Evolutionary conservation across 176 grass and related monocot genomes (phyloP).

Genomic region (Dendrocalamus sinicus): DNA sequence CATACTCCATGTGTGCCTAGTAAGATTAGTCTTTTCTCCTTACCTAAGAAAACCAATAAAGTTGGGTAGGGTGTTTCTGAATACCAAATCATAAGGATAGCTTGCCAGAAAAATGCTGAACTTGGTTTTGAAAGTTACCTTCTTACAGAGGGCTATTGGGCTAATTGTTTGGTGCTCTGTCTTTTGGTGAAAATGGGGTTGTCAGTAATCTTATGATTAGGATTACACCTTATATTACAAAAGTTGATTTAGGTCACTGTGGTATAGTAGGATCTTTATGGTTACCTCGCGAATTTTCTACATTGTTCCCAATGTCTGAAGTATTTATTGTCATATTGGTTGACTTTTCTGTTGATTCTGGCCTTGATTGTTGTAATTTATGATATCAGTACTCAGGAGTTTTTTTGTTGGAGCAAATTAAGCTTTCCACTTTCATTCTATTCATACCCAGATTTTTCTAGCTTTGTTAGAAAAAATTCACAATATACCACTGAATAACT

Average conservation of each 20-base stretch:
- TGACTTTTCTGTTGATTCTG: constrained; percentile 14
- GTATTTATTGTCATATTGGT: neutral
- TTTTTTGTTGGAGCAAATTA: neutral
- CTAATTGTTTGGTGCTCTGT: neutral
- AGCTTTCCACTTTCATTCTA: neutral
- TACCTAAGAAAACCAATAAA: neutral
- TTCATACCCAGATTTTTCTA: neutral
- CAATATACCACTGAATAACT: no score
- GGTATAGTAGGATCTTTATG: constrained; percentile 12
- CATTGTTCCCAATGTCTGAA: neutral
- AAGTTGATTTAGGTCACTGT: constrained; percentile 3
- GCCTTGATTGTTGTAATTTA: constrained; percentile 20
- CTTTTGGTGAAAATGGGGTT: neutral
- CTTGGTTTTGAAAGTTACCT: neutral
- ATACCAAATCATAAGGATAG: neutral
- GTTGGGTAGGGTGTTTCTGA: neutral
- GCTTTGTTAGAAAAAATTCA: neutral
- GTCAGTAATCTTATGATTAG: neutral
- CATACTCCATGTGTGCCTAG: neutral
- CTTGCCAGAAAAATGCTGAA: neutral
- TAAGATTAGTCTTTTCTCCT: neutral
- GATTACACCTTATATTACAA: neutral
- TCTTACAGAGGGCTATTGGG: neutral
- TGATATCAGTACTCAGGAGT: neutral
- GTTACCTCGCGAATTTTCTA: neutral